These are phyloP conservation scores for Somion occarium DNA, from an alignment of 1,284 basidiomycete species.

Conservation along the genomic window DNA sequence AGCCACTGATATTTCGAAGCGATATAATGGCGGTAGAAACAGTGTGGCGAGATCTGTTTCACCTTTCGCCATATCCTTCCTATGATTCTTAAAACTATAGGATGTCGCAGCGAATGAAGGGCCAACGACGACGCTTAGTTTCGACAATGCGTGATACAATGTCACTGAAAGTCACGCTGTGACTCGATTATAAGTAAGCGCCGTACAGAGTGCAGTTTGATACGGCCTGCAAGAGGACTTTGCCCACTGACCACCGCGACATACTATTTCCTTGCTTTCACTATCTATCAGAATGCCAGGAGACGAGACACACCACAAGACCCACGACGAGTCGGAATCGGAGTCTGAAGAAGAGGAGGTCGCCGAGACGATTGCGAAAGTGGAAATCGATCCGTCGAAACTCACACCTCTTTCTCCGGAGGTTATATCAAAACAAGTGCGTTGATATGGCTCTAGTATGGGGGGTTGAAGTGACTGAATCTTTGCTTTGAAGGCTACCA, in stretches of 20 bases:
- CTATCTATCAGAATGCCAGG: constrained; percentile 42
- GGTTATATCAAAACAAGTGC: constrained; percentile 96
- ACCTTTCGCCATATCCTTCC: no score
- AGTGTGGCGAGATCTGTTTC: no score
- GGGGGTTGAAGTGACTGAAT: neutral
- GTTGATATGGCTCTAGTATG: constrained; percentile 25
- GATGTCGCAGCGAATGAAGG: no score
- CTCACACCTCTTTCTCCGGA: constrained; percentile 91
- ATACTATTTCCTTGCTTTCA: neutral
- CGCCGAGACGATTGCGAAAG: constrained; percentile 47
- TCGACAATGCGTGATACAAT: no score
- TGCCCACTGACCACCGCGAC: neutral
- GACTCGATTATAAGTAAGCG: no score
- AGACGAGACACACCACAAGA: constrained; percentile 61
- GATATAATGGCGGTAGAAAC: no score
- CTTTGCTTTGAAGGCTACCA: constrained; percentile 59
- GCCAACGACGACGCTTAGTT: no score
- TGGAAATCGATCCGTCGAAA: constrained; percentile 75
- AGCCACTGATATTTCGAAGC: no score
- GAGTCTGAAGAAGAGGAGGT: constrained; percentile 55
- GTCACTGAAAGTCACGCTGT: no score
- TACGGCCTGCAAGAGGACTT: no score
- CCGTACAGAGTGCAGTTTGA: no score
- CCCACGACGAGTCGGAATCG: constrained; percentile 62
- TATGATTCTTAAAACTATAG: no score